Evolutionary conservation across 2,329 filamentous ascomycete species (phyloP), one percentile per base, ranked within the genome.

Genomic region (Alternaria arborescens): DNA sequence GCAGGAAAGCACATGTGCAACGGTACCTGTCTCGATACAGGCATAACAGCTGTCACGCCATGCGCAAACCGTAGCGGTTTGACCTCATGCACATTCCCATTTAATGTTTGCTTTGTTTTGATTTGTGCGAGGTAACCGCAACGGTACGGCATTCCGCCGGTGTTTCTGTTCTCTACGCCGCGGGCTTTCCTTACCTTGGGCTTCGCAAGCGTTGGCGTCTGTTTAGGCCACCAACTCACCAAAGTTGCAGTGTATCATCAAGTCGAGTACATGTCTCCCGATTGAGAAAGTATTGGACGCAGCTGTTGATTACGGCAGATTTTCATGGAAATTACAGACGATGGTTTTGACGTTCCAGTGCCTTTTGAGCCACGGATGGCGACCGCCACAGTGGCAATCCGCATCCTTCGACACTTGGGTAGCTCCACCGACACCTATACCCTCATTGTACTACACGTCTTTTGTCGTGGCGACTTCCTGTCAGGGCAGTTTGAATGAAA

Each of bases 281-380:
- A 54, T 55, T n/a, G 20, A 58, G 62, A 22, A 64, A 52, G 59
- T 63, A 58, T 26, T 16, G 44, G 12, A 28, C 46, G 6, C n/a
- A 55, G 44, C 43, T 51, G 57, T 62, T 41, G 64, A 65, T 60
- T 43, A 32, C 34, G 55, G 64, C 52, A 47, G 48, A 62, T 50
- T 53, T 59, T 48, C 32, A 50, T 53, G 59, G 59, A 56, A 55
- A 44, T 42, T 41, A 48, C 24, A 41, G 26, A 58, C 22, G 41
- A 46, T 36, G 36, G 48, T 58, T 41, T 41, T 50, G 54, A 36
- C 55, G 52, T 57, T 61, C 58, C 34, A 47, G 58, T 58, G 36
- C 43, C 48, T 46, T 43, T 24, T 12, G 48, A 32, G 58, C 58
- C 54, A 58, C 55, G 58, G 46, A 43, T 40, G 18, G 24, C 54